Base-by-base conservation (phyloP, 352 stramenopile genomes). In the Pythium pyrilobum region DNA sequence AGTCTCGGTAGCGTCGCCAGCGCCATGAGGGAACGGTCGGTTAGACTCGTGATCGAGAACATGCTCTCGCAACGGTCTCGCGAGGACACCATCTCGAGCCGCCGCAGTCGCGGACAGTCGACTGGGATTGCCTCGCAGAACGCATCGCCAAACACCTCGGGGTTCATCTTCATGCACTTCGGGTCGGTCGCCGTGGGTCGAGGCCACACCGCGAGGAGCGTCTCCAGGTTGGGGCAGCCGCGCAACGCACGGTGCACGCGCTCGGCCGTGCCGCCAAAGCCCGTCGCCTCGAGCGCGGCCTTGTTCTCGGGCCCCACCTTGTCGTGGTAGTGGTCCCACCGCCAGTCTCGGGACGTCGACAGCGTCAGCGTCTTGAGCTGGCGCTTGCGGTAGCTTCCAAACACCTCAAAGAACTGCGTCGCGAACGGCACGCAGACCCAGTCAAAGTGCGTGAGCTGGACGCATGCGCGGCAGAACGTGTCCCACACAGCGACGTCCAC, bases 71-170 rank as follows among this genome's bases (percentile, higher is more conserved):
- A 9, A 7, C 27, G 8, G 5, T 56, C 6, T 6, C 27, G 11
- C 1, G 39, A 15, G 23, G 21, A 10, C n/a, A 38, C 18, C 7
- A 64, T 36, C 5, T 16, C 24, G 15, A 64, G 25, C 18, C 15
- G 28, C 20, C 59, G 49, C 10, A 59, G 33, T 15, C 31, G 20
- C 2, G 27, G 41, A 16, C 48, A 64, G 13, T 38, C 5, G 13
- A 9, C 1, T 5, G 50, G 41, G 0, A 59, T 1, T 2, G 48
- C 43, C 28, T 34, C 34, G 28, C 33, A 64, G 28, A 64, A 64
- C 5, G 3, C 56, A 31, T 64, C 56, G 4, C 56, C 56, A 58
- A 64, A 64, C 39, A 52, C 40, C 33, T 64, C 56, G 25, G 57
- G 40, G 33, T 59, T 33, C 21, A 59, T 21, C 37, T 23, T 23